phyloP scores from a whole-genome alignment of 495 filamentous ascomycete species.

The Aspergillus indologenus region DNA sequence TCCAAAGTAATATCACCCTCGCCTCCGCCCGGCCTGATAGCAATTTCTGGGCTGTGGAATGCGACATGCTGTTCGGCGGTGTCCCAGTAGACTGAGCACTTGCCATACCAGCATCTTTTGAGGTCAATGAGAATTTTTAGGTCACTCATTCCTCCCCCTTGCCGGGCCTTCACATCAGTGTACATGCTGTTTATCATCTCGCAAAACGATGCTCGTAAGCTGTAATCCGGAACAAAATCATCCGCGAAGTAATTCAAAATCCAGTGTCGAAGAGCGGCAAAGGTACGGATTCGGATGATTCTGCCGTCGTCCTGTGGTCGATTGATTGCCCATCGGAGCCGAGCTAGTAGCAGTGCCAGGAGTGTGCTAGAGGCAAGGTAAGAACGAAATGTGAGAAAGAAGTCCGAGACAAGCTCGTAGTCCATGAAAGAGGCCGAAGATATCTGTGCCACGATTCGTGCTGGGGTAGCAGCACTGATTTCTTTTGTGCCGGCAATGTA shows the following conservation, averaged over 20 bases:
- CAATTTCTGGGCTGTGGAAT: conserved; percentile 57
- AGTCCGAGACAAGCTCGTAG: conserved; percentile 96
- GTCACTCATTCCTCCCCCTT: conserved; percentile 64
- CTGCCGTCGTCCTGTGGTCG: conserved; percentile 79
- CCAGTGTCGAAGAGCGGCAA: conserved; percentile 96
- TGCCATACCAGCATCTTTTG: conserved; percentile 95
- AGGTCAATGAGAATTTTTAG: conserved; percentile 89
- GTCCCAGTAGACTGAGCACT: conserved; percentile 88
- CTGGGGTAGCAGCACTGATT: conserved; percentile 86
- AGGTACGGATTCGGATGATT: conserved; percentile 90
- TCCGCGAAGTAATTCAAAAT: conserved; percentile 97
- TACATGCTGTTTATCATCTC: conserved; percentile 75
- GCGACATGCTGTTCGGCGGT: conserved; percentile 54
- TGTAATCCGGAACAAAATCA: conserved; percentile 84
- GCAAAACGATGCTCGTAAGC: conserved; percentile 78
- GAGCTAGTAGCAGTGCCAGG: conserved; percentile 75
- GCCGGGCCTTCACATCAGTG: conserved; percentile 52
- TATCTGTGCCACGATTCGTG: conserved; percentile 93
- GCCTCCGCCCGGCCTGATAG: conserved; percentile 73
- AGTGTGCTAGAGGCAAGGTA: conserved; percentile 77
- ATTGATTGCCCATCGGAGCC: conserved; percentile 82
- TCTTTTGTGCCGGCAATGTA: conserved; percentile 68
- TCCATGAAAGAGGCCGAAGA: conserved; percentile 94
- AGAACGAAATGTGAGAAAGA: conserved; percentile 91
- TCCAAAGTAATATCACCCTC: conserved; percentile 15